phyloP scores from a whole-genome alignment of 352 stramenopile species.

The Globisporangium recalcitrans region DNA sequence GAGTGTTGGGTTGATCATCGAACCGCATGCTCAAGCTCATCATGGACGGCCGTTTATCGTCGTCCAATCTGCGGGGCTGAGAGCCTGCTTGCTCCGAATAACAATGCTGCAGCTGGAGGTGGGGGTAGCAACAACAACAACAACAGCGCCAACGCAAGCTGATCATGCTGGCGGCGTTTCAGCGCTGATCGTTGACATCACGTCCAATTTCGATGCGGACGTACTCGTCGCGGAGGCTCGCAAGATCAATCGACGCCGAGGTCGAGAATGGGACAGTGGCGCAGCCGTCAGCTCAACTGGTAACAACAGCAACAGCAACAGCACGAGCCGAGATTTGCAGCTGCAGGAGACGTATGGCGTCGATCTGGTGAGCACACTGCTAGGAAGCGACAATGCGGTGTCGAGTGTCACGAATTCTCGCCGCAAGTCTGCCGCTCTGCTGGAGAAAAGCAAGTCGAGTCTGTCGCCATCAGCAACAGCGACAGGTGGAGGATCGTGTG shows the following conservation, averaged over 20 bases:
- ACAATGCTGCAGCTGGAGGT: not conserved
- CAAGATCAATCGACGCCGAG: constrained; percentile 16
- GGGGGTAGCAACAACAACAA: not conserved
- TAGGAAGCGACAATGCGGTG: constrained; percentile 19
- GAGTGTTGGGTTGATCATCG: not conserved
- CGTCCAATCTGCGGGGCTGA: constrained; percentile 11
- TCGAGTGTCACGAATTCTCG: not conserved
- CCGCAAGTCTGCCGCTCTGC: not conserved
- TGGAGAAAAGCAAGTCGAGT: constrained; percentile 13
- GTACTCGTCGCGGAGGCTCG: constrained; percentile 27
- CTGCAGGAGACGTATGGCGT: constrained; percentile 62
- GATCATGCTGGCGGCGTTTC: constrained; percentile 13
- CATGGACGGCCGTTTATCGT: not conserved
- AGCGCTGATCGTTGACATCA: constrained; percentile 46
- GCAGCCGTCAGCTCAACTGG: constrained; percentile 12
- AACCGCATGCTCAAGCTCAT: not conserved
- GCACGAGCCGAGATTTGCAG: constrained; percentile 17
- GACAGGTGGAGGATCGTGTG: not conserved
- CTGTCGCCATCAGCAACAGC: not conserved
- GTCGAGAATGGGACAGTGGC: constrained; percentile 4
- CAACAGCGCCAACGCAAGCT: not conserved
- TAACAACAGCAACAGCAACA: constrained; percentile 13
- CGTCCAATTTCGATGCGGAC: constrained; percentile 37
- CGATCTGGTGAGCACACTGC: constrained; percentile 44
- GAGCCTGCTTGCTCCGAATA: constrained; percentile 10